Evolutionary conservation across 2,329 filamentous ascomycete genomes (phyloP).

Genomic region (Cytospora chrysosperma): DNA sequence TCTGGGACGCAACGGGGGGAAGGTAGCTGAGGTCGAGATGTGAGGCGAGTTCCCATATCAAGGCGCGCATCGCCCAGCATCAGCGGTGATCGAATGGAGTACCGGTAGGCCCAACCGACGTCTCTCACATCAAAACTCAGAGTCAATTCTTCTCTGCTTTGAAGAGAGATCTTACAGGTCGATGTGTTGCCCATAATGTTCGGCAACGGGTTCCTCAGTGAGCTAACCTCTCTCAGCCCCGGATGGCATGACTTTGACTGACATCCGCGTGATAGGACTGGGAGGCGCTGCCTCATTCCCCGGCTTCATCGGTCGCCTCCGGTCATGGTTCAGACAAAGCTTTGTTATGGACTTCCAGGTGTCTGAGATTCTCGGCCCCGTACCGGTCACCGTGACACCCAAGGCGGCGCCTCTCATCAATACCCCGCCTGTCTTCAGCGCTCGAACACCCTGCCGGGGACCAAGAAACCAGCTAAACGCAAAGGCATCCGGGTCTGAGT

Average conservation of each 20-base stretch:
- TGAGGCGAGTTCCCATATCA: slow-evolving; percentile 4
- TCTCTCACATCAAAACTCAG: no score
- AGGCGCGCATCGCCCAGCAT: background rate
- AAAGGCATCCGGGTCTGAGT: background rate
- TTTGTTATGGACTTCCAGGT: slow-evolving; percentile 7
- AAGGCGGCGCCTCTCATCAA: slow-evolving; percentile 8
- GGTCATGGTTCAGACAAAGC: slow-evolving; percentile 10
- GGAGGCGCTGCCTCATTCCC: slow-evolving; percentile 5
- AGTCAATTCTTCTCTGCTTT: background rate
- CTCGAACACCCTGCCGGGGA: slow-evolving; percentile 2
- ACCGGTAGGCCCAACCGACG: no score
- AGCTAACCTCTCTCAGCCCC: background rate
- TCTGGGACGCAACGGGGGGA: background rate
- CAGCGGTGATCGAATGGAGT: background rate
- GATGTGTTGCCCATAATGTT: slow-evolving; percentile 4
- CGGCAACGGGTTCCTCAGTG: slow-evolving; percentile 11
- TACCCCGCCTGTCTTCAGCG: slow-evolving; percentile 4
- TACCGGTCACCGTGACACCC: background rate
- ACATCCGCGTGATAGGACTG: background rate
- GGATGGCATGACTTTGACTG: background rate
- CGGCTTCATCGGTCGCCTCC: slow-evolving; percentile 6
- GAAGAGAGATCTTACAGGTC: background rate
- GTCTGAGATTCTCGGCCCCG: slow-evolving; percentile 11
- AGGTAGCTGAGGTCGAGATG: background rate
- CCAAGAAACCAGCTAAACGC: background rate